Base-by-base conservation (phyloP, 139 green algal genomes). In the Chlamydomonas sp. region DNA sequence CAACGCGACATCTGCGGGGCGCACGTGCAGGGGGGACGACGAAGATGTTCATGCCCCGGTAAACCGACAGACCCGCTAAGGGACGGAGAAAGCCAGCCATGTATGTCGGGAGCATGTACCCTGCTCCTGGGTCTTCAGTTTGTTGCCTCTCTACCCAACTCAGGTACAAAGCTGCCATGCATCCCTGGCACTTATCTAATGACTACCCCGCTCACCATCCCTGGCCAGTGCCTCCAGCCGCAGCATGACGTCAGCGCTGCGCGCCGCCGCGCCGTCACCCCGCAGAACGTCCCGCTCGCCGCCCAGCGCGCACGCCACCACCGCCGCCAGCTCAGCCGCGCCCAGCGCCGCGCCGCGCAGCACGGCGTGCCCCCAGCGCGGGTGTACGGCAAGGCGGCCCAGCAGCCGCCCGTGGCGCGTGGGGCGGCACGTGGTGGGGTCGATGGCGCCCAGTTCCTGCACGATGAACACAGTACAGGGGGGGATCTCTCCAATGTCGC, bases 371-470 rank as follows among this genome's bases (percentile, higher is more conserved):
- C 84, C 93, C 80, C 92, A 90, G 2, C 90, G 83, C 9, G 92
- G 92, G 85, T 94, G 92, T 64, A 73, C 86, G 8, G 79, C 83
- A 61, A 94, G 83, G 7, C 72, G 66, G 10, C 85, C 89, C 78
- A 94, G 90, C 58, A 72, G 16, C 2, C 83, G 90, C 72, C 90
- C 88, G 8, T 91, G 75, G 17, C 64, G 10, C n/a, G 88, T 91
- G 76, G 82, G 66, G 15, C 61, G 63, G 15, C 17, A 80, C 31
- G 5, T 77, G 85, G 1, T 16, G 5, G 62, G 17, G 4, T 92
- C 86, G 0, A 95, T 68, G 14, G 93, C 93, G 3, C 90, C 91
- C 67, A 97, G 90, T 16, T 88, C 87, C 82, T 86, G 82, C 20
- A 20, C 8, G 64, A 16, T 69, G 64, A 9, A 12, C 9, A 12